phyloP scores from a whole-genome alignment of 2,329 filamentous ascomycete genomes.

The Fusarium guadeloupense region DNA sequence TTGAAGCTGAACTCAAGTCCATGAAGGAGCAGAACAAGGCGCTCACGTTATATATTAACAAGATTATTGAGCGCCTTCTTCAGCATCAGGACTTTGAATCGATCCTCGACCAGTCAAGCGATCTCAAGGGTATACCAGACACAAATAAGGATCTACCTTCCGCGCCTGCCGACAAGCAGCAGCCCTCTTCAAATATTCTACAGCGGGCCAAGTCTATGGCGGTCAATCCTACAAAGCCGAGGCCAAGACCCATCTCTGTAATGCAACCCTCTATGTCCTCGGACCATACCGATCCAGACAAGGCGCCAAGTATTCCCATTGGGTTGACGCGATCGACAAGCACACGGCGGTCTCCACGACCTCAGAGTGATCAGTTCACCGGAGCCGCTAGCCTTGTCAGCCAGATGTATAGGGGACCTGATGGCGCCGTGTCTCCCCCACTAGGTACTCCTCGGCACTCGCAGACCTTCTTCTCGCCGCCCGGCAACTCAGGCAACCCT shows the following conservation, averaged over 20 bases:
- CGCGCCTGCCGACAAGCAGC: conserved; percentile 57
- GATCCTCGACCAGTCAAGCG: conserved; percentile 83
- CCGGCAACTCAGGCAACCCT: conserved; percentile 60
- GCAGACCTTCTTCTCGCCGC: conserved; percentile 70
- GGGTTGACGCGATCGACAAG: conserved; percentile 64
- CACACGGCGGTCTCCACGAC: conserved; percentile 61
- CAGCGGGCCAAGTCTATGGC: conserved; percentile 71
- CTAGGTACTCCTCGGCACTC: conserved; percentile 67
- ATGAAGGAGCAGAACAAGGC: conserved; percentile 97
- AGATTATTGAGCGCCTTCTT: conserved; percentile 94
- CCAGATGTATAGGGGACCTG: conserved; percentile 86
- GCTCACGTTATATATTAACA: conserved; percentile 96
- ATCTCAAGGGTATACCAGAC: conserved; percentile 57
- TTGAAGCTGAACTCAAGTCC: conserved; percentile 81
- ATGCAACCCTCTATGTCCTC: conserved; percentile 56
- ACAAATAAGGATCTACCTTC: conserved; percentile 87
- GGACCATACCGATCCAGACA: conserved; percentile 72
- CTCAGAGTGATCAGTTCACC: conserved; percentile 71
- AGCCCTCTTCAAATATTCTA: conserved; percentile 60
- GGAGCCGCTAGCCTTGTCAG: conserved; percentile 78
- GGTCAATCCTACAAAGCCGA: conserved; percentile 57
- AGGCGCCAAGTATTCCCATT: conserved; percentile 80
- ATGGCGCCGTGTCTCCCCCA: conserved; percentile 69
- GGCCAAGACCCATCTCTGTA: conserved; percentile 66
- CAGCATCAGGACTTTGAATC: conserved; percentile 95